Percentiles rank a stretch among this genome's conserved stretches.
Conservation (phyloP, 192 early-diverging fungal species). For the Oehlia diaphana region DNA sequence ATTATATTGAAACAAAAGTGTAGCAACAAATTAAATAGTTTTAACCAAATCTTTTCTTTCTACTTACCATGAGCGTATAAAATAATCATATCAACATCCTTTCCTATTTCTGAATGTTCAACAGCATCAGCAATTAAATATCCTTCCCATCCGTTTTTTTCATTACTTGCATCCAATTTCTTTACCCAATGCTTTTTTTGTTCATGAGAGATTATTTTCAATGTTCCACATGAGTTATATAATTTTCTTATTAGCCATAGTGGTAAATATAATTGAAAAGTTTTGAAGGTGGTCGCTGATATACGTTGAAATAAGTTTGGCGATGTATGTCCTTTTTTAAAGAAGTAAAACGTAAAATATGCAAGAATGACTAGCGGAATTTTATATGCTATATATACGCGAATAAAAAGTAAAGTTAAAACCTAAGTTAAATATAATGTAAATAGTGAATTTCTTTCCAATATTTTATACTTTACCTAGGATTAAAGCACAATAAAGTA, state of each 20-base stretch:
- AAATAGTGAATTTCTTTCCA: no score
- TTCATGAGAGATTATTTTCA: background rate
- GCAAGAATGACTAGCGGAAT: background rate
- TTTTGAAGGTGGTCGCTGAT: background rate
- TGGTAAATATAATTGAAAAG: background rate
- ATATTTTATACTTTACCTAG: background rate
- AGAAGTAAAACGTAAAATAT: no score
- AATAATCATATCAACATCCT: slow-evolving; percentile 22
- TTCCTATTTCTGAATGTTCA: background rate
- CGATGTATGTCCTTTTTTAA: background rate
- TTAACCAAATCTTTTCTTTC: background rate
- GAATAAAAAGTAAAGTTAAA: background rate
- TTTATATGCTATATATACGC: background rate
- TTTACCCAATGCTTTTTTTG: background rate
- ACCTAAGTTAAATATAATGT: no score
- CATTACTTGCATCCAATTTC: background rate
- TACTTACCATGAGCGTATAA: slow-evolving; percentile 27
- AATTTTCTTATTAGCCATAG: background rate
- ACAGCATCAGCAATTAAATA: slow-evolving; percentile 23
- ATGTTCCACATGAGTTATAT: background rate
- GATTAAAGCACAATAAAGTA: background rate
- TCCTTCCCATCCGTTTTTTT: background rate
- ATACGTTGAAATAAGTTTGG: slow-evolving; percentile 6
- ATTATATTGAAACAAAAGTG: background rate
- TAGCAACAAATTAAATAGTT: background rate